These are phyloP conservation scores for Cryptosporidium viatorum DNA, from an alignment of 169 alveolate species.

Conservation along the genomic window DNA sequence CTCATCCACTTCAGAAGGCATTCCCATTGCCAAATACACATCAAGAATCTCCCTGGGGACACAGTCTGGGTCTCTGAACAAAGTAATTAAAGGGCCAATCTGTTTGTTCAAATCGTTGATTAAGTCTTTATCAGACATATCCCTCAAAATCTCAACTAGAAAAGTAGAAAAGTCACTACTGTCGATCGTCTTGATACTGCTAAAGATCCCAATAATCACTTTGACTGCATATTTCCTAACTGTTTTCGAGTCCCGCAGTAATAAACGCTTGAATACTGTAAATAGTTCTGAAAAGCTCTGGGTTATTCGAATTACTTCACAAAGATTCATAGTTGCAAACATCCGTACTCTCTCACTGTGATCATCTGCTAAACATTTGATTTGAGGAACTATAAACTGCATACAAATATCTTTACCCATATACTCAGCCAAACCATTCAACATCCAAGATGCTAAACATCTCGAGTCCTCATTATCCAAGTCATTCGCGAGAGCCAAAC, in stretches of 20 bases:
- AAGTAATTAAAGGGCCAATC: conserved; percentile 64
- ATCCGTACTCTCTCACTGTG: conserved; percentile 51
- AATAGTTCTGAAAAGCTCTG: conserved; percentile 18
- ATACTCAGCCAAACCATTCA: conserved; percentile 75
- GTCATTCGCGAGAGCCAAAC: conserved; percentile 72
- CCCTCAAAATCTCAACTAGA: background rate
- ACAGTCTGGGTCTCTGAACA: conserved; percentile 33
- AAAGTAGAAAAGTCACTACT: background rate
- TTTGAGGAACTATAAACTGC: conserved; percentile 70
- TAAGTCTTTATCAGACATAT: background rate
- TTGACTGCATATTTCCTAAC: conserved; percentile 47
- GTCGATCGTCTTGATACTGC: conserved; percentile 22
- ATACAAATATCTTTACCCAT: conserved; percentile 68
- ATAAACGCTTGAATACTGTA: conserved; percentile 25
- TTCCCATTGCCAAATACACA: conserved; percentile 23
- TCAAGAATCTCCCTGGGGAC: conserved; percentile 47
- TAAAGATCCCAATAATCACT: conserved; percentile 36
- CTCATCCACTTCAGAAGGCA: background rate
- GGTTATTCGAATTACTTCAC: conserved; percentile 55
- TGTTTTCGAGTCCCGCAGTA: conserved; percentile 4
- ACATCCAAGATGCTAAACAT: conserved; percentile 66
- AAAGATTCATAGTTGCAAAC: conserved; percentile 58
- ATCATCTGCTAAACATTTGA: conserved; percentile 63
- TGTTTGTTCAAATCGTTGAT: conserved; percentile 13
- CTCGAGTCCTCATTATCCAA: conserved; percentile 74